Evolutionary conservation across 257 asterid genomes (phyloP), one percentile per base, ranked within the genome.

Genomic region (Przewalskia tangutica): DNA sequence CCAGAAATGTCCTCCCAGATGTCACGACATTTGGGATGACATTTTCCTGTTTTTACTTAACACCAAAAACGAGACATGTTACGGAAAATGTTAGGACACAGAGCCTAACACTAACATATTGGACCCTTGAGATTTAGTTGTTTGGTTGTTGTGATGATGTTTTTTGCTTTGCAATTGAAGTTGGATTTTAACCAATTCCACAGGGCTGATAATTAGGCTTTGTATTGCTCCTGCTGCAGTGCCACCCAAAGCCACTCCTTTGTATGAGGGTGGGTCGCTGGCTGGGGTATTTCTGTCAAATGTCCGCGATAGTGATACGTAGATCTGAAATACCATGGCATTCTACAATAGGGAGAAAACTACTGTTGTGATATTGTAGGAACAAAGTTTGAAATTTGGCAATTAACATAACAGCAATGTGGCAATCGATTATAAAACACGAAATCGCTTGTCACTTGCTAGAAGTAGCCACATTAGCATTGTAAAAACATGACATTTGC

Each of bases 151-250:
- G 34, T 32, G 68, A 5, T 16, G 48, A 4, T 65, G 55, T 81
- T 82, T 42, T 68, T 64, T 86, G 20, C 48, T 84, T 82, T 89
- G 93, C 48, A 92, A 77, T 16, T 95, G 98, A 4, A 95, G 88
- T 16, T 91, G 95, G 81, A 95, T 95, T 88, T 95, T 95, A 36
- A 93, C 82, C 16, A 92, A 88, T 83, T 95, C 98, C 8, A 95
- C 91, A 0, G 98, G 97, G 88, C 92, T 89, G 27, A 93, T 87
- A 40, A 93, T 51, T 40, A 93, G 79, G 88, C 97, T 91, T 56
- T 93, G 98, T 18, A 88, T 77, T 7, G 89, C 90, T 10, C 98
- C 98, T 4, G 98, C 84, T 51, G 94, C 92, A 6, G 86, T 68
- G 54, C 98, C 97, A 23, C 92, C 95, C 14, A 92, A 83, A 14